These are phyloP conservation scores for Fraxinus americana DNA, from an alignment of 257 asterid species.

Conservation along the genomic window DNA sequence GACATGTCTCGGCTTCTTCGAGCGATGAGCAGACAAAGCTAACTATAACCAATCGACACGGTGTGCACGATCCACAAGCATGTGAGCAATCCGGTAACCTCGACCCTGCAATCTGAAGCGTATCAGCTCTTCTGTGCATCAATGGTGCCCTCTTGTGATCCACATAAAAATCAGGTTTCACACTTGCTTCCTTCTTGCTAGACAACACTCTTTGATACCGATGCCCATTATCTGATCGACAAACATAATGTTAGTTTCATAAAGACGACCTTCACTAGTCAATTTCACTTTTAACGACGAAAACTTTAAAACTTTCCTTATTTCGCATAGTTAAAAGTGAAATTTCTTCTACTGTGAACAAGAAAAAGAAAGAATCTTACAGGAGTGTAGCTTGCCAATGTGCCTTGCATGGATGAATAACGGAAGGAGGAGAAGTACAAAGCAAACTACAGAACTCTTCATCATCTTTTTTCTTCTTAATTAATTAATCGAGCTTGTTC, in stretches of 20 bases:
- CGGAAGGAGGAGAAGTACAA: slow-evolving; percentile 34
- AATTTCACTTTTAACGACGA: not conserved
- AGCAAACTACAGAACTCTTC: slow-evolving; percentile 30
- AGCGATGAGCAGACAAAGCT: slow-evolving; percentile 82
- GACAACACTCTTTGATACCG: slow-evolving; percentile 18
- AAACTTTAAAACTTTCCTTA: not conserved
- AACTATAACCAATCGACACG: slow-evolving; percentile 83
- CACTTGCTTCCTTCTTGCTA: slow-evolving; percentile 14
- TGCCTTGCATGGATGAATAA: slow-evolving; percentile 48
- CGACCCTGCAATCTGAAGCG: slow-evolving; percentile 67
- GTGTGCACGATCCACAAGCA: slow-evolving; percentile 91
- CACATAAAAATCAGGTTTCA: slow-evolving; percentile 9
- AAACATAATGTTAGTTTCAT: not conserved
- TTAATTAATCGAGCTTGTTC: not conserved
- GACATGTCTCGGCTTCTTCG: slow-evolving; percentile 95
- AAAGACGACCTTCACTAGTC: not conserved
- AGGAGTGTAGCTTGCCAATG: slow-evolving; percentile 39
- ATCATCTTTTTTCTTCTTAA: not conserved
- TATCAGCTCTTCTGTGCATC: slow-evolving; percentile 41
- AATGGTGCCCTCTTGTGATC: slow-evolving; percentile 14
- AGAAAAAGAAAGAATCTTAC: slow-evolving; percentile 29
- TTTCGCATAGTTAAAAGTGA: not conserved
- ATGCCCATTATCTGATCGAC: slow-evolving; percentile 35
- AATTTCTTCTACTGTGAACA: not conserved
- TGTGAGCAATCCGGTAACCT: slow-evolving; percentile 80